Base-by-base conservation (phyloP, 495 filamentous ascomycete genomes). In the Talaromyces adpressus region DNA sequence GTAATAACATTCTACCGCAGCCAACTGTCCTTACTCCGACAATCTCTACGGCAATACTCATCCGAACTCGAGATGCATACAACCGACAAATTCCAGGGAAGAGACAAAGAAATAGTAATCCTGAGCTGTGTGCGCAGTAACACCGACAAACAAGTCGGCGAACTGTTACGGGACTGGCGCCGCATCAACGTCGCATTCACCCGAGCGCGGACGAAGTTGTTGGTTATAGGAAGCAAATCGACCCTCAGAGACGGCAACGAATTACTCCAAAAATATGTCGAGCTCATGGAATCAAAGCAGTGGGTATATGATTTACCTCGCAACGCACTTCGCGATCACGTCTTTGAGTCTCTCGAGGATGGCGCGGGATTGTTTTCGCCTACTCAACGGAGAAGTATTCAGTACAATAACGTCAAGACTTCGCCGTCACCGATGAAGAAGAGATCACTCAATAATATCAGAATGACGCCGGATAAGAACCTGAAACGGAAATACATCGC, bases 1-100 rank as follows among this genome's bases (percentile, higher is more conserved):
- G 87, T 98, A 66, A 96, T 98, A 71, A 96, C 94, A n/a, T 91
- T 97, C 72, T 98, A 98, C 77, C 90, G 93, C 65, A 93, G 90
- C 32, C 94, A 98, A 72, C 88, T 98, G 0, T 80, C 84, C 0
- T 71, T 88, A 12, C 77, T 89, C 14, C 80, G 80, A 54, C 85
- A 86, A 36, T 79, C 74, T 25, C 74, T 86, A 54, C 80, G 82
- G 25, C 79, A 73, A 52, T 69, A 77, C 64, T 66, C 75, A 3
- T 74, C 82, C 7, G 83, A 78, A 1, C 85, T 98, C 12, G 94
- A 98, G 73, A 91, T 97, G 84, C 91, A 97, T 74, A 97, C 94
- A 0, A 91, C 94, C 5, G 94, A 98, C 70, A 91, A 91, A 60
- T 98, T 96, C 74, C 94, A 98, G 73, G 94, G 94, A 5, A 83